Evolutionary conservation across 1,139 yeast genomes (phyloP).

Genomic region (Sugiyamaella castrensis): DNA sequence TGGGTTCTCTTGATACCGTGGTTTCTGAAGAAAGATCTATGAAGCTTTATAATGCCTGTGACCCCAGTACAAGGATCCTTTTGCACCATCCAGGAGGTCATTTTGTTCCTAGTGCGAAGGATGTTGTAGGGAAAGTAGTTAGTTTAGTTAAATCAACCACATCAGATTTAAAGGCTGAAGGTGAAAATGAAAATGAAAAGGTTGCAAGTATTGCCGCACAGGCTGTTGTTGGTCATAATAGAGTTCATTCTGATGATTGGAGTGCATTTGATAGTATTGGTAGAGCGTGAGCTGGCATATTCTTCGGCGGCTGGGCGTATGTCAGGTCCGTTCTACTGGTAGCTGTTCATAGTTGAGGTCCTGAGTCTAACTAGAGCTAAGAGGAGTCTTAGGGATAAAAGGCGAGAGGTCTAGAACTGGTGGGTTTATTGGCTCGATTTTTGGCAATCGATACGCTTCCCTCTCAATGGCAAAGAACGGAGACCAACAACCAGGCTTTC

Average conservation of each 20-base stretch:
- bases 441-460: too few relatives aligned
- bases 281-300: neutral
- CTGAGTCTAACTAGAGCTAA: too few relatives aligned
- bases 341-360: neutral
- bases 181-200: conserved; percentile 5
- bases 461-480: too few relatives aligned
- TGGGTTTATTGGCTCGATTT: too few relatives aligned
- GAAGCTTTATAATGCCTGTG: conserved; percentile 54
- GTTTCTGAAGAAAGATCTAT: conserved; percentile 71
- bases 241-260: conserved; percentile 35
- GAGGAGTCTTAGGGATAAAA: too few relatives aligned
- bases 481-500: too few relatives aligned
- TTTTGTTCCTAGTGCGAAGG: conserved; percentile 72
- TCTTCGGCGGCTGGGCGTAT: too few relatives aligned
- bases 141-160: conserved; percentile 26
- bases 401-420: too few relatives aligned
- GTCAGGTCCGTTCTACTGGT: too few relatives aligned
- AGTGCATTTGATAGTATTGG: conserved; percentile 46
- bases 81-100: conserved; percentile 83
- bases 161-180: conserved; percentile 46
- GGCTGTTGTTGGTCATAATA: neutral
- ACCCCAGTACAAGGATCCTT: conserved; percentile 45
- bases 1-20: conserved; percentile 86
- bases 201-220: conserved; percentile 10
- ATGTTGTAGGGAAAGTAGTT: conserved; percentile 54